Percentiles rank a stretch among this genome's conserved stretches.
These are phyloP conservation scores for Trichopus zeylanicus DNA, from an alignment of 116 monocot genomes.

Conservation along the genomic window DNA sequence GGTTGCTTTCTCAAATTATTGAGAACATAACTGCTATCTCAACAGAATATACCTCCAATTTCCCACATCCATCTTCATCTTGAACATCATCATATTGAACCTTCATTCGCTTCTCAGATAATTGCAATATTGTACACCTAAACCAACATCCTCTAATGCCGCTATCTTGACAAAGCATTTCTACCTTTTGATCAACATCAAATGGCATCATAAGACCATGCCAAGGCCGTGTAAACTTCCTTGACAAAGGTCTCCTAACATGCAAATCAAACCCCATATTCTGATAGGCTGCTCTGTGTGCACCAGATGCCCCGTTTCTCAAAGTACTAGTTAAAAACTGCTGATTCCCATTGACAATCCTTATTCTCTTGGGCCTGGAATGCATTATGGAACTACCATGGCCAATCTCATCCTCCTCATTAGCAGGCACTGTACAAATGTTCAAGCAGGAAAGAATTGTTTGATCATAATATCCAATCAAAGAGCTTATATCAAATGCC, in stretches of 20 bases:
- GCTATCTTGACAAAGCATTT: slow-evolving; percentile 88
- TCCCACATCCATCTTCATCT: slow-evolving; percentile 65
- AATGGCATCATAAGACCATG: slow-evolving; percentile 30
- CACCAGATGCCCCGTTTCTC: slow-evolving; percentile 12
- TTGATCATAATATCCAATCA: slow-evolving; percentile 84
- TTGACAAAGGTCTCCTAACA: slow-evolving; percentile 22
- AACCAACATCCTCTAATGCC: slow-evolving; percentile 99
- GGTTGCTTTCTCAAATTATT: neutral
- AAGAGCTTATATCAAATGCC: slow-evolving; percentile 61
- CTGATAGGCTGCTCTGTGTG: slow-evolving; percentile 12
- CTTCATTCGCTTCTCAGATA: slow-evolving; percentile 60
- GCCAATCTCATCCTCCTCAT: slow-evolving; percentile 29
- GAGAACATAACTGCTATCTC: neutral
- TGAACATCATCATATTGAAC: slow-evolving; percentile 81
- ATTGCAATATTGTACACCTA: slow-evolving; percentile 59
- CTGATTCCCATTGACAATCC: slow-evolving; percentile 30
- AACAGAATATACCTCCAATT: slow-evolving; percentile 62
- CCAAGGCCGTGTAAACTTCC: slow-evolving; percentile 35
- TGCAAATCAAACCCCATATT: slow-evolving; percentile 24
- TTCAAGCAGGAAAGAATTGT: slow-evolving; percentile 49
- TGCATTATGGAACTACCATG: slow-evolving; percentile 15
- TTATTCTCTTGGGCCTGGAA: slow-evolving; percentile 35
- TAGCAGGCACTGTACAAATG: slow-evolving; percentile 24
- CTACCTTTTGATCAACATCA: slow-evolving; percentile 59
- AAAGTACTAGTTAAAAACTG: slow-evolving; percentile 16